Percentiles rank a stretch among this genome's conserved stretches.
Evolutionary conservation across 352 stramenopile species (phyloP).

Genomic region (Plasmopara muralis): DNA sequence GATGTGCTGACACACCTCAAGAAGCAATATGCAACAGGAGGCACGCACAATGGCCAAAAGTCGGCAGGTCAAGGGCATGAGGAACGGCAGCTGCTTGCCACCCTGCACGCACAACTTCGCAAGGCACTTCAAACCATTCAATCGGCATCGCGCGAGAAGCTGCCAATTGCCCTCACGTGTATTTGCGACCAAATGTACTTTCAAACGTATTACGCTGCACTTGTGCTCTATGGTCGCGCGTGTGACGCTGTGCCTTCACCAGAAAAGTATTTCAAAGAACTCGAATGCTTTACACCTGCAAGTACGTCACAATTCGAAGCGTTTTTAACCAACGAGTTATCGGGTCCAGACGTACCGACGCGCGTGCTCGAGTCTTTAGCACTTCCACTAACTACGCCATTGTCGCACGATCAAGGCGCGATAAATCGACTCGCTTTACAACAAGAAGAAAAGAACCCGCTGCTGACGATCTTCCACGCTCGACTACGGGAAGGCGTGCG

Average conservation of each 20-base stretch:
- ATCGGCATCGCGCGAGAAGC: slow-evolving; percentile 43
- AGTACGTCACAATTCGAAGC: slow-evolving; percentile 34
- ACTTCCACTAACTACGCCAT: slow-evolving; percentile 24
- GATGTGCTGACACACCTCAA: slow-evolving; percentile 43
- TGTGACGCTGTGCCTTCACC: slow-evolving; percentile 53
- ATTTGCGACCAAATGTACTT: slow-evolving; percentile 79
- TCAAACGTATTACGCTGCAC: slow-evolving; percentile 57
- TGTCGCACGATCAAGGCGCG: slow-evolving; percentile 16
- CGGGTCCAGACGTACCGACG: slow-evolving; percentile 3
- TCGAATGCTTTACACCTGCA: slow-evolving; percentile 41
- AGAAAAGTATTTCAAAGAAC: slow-evolving; percentile 48
- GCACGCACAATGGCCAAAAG: slow-evolving; percentile 66
- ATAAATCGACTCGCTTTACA: slow-evolving; percentile 13
- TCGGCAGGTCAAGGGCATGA: slow-evolving; percentile 38
- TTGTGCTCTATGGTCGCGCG: slow-evolving; percentile 64
- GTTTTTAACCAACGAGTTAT: slow-evolving; percentile 57
- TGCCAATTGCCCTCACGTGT: slow-evolving; percentile 58
- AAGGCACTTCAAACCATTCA: slow-evolving; percentile 39
- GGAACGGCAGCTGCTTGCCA: slow-evolving; percentile 46
- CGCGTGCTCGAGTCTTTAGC: slow-evolving; percentile 36
- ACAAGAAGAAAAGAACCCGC: slow-evolving; percentile 29
- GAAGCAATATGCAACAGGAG: slow-evolving; percentile 41
- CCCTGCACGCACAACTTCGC: slow-evolving; percentile 44
- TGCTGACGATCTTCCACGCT: slow-evolving; percentile 55
- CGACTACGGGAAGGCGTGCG: slow-evolving; percentile 60